Conservation (phyloP, 345 rosid species). For the Viola odorata region DNA sequence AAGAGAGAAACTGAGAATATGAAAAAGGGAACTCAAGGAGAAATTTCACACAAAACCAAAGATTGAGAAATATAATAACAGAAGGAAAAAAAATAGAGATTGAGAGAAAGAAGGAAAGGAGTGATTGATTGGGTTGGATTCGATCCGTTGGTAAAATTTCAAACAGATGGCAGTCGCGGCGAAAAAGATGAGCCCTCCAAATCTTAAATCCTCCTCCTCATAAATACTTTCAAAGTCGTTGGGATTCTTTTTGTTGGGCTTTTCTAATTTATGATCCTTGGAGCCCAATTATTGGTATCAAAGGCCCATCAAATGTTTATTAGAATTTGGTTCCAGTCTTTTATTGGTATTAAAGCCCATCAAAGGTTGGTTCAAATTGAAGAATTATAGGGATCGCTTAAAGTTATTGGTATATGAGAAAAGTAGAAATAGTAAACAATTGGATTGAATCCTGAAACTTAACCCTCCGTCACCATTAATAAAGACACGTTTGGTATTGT, state of each 20-base stretch:
- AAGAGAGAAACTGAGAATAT: not conserved
- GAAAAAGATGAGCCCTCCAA: constrained; percentile 11
- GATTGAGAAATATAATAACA: not conserved
- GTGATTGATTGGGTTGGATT: not conserved
- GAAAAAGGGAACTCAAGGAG: not conserved
- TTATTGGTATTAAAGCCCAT: too few relatives aligned
- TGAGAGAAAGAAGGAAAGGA: not conserved
- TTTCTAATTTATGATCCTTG: too few relatives aligned
- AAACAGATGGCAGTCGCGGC: constrained; percentile 32
- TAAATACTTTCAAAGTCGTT: constrained; percentile 1
- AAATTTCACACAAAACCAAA: not conserved
- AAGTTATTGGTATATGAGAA: too few relatives aligned
- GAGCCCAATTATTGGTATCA: too few relatives aligned
- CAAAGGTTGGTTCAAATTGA: too few relatives aligned
- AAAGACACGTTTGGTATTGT: too few relatives aligned
- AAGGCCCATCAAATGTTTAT: too few relatives aligned
- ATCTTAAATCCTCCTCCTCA: not conserved
- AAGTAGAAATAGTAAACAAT: too few relatives aligned
- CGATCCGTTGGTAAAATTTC: not conserved
- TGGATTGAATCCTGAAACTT: too few relatives aligned
- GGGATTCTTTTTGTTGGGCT: not conserved
- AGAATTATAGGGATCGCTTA: too few relatives aligned
- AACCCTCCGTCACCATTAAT: too few relatives aligned
- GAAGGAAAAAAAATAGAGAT: not conserved
- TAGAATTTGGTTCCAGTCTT: too few relatives aligned